phyloP scores from a whole-genome alignment of 2,329 filamentous ascomycete species.

The Ascochyta lentis region DNA sequence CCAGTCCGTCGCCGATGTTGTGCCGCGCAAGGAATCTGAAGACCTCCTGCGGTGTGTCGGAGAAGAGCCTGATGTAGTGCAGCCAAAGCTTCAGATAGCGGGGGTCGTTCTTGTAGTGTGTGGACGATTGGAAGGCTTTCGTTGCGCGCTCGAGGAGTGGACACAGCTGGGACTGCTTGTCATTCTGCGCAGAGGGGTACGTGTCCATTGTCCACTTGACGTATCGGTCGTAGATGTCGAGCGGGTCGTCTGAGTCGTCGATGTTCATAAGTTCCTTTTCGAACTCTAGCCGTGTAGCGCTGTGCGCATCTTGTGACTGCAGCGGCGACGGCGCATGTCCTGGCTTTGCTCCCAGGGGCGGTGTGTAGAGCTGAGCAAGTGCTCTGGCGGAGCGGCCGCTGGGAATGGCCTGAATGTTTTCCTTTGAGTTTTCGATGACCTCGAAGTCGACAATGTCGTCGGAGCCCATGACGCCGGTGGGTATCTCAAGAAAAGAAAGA shows the following conservation, averaged over 20 bases:
- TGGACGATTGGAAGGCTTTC: slow-evolving; percentile 81
- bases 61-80: slow-evolving; percentile 90
- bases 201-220: slow-evolving; percentile 96
- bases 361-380: slow-evolving; percentile 80
- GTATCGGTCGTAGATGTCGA: slow-evolving; percentile 95
- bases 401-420: slow-evolving; percentile 94
- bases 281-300: slow-evolving; percentile 80
- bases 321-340: slow-evolving; percentile 61
- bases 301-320: slow-evolving; percentile 78
- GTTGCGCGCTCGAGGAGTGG: slow-evolving; percentile 91
- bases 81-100: slow-evolving; percentile 94
- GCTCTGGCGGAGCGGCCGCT: slow-evolving; percentile 88
- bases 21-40: slow-evolving; percentile 92
- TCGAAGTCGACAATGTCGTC: slow-evolving; percentile 72
- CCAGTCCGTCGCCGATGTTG: slow-evolving; percentile 82
- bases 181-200: slow-evolving; percentile 92
- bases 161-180: slow-evolving; percentile 86
- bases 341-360: slow-evolving; percentile 59
- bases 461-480: slow-evolving; percentile 49
- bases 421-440: slow-evolving; percentile 94
- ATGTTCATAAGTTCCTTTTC: slow-evolving; percentile 82
- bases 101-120: slow-evolving; percentile 93
- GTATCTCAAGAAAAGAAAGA: slow-evolving; percentile 37
- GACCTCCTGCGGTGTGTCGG: slow-evolving; percentile 89
- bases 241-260: slow-evolving; percentile 88